Evolutionary conservation across 148 eudicot species (phyloP), one percentile per base, ranked within the genome.

Genomic region (Pharnaceum exiguum): DNA sequence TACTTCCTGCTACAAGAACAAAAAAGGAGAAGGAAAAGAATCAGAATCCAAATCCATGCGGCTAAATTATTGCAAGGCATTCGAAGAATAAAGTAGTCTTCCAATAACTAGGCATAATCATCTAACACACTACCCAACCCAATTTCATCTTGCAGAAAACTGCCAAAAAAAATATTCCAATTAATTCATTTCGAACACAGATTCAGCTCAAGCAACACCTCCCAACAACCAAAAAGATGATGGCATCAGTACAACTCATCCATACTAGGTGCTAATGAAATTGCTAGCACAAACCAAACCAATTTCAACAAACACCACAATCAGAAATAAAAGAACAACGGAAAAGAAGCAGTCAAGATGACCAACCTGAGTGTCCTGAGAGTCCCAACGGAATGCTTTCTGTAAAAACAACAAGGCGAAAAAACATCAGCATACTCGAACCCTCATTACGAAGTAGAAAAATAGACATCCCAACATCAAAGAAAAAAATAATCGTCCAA

Each of bases 331-430:
- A 30, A 26, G 62, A 43, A 21, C 25, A 31, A 31, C 42, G 21
- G 25, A 37, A 17, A 42, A 18, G 5, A 26, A 9, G 25, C 26
- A 31, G 17, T 7, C 4, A 9, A 48, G 24, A 37, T 26, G 13
- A 80, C 84, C 15, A 62, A 91, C 96, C 88, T 91, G 77, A 16
- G 82, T 61, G 44, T 83, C 81, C 54, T 63, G 65, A 9, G 82
- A 76, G 28, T 85, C 96, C 83, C 81, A 77, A 61, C 57, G 71
- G 39, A 91, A 79, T 68, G 90, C 69, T 83, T 88, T 91, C 98
- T 91, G 96, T 77, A 77, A 52, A 78, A 57, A 24, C 12, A 53
- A 65, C 60, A 15, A 49, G 15, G 0, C 2, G 32, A 30, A 40
- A 18, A 25, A 22, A 59, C 17, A 31, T 32, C 17, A 51, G 21